Evolutionary conservation across 2,329 filamentous ascomycete species (phyloP).

Genomic region (Fusarium udum): DNA sequence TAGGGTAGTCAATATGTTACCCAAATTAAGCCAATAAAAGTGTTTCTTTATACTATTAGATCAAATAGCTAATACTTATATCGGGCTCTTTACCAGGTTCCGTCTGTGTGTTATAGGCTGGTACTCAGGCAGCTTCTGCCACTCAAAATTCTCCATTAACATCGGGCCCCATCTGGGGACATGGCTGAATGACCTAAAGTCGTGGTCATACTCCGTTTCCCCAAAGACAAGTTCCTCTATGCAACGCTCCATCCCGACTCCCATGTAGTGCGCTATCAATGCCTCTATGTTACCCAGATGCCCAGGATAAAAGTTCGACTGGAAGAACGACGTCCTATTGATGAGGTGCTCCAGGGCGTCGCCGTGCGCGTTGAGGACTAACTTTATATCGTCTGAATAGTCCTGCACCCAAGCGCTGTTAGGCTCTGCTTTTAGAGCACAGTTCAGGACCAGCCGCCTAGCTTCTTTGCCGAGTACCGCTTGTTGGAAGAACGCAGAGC

Average conservation of each 20-base stretch:
- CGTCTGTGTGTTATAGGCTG: too few relatives aligned
- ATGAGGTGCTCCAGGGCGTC: background rate
- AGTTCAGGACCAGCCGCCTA: accelerated
- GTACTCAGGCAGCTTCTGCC: background rate
- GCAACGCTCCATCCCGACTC: background rate
- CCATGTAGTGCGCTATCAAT: background rate
- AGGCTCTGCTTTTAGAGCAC: background rate
- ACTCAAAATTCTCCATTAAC: background rate
- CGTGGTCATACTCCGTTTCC: background rate
- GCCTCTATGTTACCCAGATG: background rate
- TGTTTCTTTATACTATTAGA: too few relatives aligned
- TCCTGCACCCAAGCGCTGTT: background rate
- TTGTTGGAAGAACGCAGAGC: background rate
- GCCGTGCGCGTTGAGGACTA: accelerated
- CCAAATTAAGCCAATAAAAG: too few relatives aligned
- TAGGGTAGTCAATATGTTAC: too few relatives aligned
- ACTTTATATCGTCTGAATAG: accelerated
- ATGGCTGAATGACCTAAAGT: background rate
- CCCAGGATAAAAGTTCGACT: background rate
- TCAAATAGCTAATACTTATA: too few relatives aligned
- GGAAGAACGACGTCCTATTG: background rate
- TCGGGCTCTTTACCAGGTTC: too few relatives aligned
- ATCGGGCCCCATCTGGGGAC: background rate
- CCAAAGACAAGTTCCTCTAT: accelerated
- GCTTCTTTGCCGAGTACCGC: accelerated